phyloP scores from a whole-genome alignment of 2,329 filamentous ascomycete species.

The Aspergillus brasiliensis region DNA sequence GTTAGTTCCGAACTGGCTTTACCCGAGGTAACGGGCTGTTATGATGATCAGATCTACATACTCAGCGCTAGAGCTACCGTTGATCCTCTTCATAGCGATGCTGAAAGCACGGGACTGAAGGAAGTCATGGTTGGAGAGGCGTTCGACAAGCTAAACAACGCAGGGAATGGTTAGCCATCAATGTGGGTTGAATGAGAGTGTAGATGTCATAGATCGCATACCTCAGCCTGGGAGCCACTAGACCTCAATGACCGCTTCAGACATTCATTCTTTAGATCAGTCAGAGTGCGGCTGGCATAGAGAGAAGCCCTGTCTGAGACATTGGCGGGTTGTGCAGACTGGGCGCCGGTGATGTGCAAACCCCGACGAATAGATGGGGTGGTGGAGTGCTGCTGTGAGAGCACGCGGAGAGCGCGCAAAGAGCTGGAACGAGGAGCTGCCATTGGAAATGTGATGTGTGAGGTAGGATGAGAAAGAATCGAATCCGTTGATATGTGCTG shows the following conservation, averaged over 20 bases:
- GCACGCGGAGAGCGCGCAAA: conserved; percentile 47
- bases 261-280: conserved; percentile 56
- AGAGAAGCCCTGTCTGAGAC: conserved; percentile 54
- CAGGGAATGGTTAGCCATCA: not conserved
- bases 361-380: conserved; percentile 47
- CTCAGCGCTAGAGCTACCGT: conserved; percentile 43
- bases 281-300: conserved; percentile 54
- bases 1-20: conserved; percentile 17
- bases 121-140: conserved; percentile 56
- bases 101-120: conserved; percentile 57
- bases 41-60: conserved; percentile 25
- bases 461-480: not conserved
- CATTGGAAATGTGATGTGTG: conserved; percentile 33
- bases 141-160: conserved; percentile 49
- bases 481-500: not conserved
- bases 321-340: conserved; percentile 56
- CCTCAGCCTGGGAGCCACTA: conserved; percentile 53
- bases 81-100: conserved; percentile 55
- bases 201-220: conserved; percentile 28
- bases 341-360: conserved; percentile 63
- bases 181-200: not conserved
- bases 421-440: conserved; percentile 49
- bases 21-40: not conserved
- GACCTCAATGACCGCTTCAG: conserved; percentile 51
- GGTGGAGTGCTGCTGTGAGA: conserved; percentile 41